A percentile compares a stretch with the other conserved stretches of the same genome.
phyloP scores from a whole-genome alignment of 2,329 filamentous ascomycete species.

The Saccharata proteae region DNA sequence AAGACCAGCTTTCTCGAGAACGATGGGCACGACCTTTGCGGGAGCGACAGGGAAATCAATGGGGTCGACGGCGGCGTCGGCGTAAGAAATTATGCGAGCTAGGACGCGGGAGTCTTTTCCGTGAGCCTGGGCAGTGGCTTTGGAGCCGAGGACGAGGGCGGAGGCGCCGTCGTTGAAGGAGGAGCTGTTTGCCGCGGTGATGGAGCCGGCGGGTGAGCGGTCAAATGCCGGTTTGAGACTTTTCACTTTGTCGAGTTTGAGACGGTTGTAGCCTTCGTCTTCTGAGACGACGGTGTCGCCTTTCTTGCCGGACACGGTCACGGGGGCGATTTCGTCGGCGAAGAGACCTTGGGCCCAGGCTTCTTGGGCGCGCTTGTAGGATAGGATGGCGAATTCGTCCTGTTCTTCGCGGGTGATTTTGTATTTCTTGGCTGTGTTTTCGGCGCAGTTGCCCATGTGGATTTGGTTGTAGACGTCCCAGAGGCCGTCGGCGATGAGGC shows the following conservation, averaged over 20 bases:
- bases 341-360: conserved; percentile 79
- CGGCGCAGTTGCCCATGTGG: conserved; percentile 96
- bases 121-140: conserved; percentile 67
- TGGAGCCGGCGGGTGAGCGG: conserved; percentile 76
- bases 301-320: conserved; percentile 74
- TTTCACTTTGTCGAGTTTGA: conserved; percentile 77
- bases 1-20: conserved; percentile 78
- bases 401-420: conserved; percentile 72
- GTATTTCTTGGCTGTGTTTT: conserved; percentile 85
- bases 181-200: conserved; percentile 90
- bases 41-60: conserved; percentile 94
- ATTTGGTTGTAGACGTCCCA: conserved; percentile 96
- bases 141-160: conserved; percentile 74
- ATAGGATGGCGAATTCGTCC: conserved; percentile 80
- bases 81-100: conserved; percentile 73
- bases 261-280: conserved; percentile 80
- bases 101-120: conserved; percentile 67
- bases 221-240: conserved; percentile 86
- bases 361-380: conserved; percentile 78
- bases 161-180: conserved; percentile 92
- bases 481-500: conserved; percentile 84
- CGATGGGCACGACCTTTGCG: conserved; percentile 81
- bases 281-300: conserved; percentile 62
- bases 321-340: conserved; percentile 78
- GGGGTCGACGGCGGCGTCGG: conserved; percentile 80